These are phyloP conservation scores for Thuja plicata DNA, from an alignment of 83 land plant species.

Conservation along the genomic window DNA sequence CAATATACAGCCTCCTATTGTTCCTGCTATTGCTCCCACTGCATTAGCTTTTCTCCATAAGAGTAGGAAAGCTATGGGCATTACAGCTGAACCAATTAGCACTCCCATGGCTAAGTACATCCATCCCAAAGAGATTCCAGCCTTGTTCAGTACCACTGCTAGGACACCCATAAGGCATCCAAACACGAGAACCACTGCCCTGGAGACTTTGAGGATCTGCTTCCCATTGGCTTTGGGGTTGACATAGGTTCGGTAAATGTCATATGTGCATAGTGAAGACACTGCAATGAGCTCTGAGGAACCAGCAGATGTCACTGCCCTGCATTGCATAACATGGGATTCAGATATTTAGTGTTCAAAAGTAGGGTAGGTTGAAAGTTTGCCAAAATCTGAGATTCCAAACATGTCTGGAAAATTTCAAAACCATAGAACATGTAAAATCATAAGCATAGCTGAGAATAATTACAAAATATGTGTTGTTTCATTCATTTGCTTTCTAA, in stretches of 20 bases:
- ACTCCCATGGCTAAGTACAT: constrained; percentile 99
- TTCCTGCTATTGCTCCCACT: constrained; percentile 77
- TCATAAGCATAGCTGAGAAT: background rate
- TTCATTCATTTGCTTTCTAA: background rate
- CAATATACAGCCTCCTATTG: constrained; percentile 65
- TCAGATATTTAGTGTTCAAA: background rate
- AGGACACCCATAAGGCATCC: constrained; percentile 96
- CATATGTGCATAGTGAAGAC: constrained; percentile 94
- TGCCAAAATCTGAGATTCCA: no score
- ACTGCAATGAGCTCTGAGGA: constrained; percentile 91
- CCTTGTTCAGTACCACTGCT: constrained; percentile 88
- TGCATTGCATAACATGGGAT: constrained; percentile 19
- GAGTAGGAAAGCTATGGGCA: constrained; percentile 91
- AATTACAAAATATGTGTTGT: background rate
- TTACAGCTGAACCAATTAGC: constrained; percentile 88
- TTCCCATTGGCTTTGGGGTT: constrained; percentile 86
- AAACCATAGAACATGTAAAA: background rate
- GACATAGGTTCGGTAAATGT: constrained; percentile 90
- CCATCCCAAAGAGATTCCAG: constrained; percentile 95
- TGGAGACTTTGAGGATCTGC: constrained; percentile 79
- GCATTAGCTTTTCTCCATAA: constrained; percentile 95
- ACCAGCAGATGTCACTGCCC: constrained; percentile 99
- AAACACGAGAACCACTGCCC: constrained; percentile 62
- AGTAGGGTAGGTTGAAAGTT: background rate
- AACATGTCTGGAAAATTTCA: no score